Evolutionary conservation across 2,329 filamentous ascomycete species (phyloP), one percentile per base, ranked within the genome.

Genomic region (Stemphylium beticola): DNA sequence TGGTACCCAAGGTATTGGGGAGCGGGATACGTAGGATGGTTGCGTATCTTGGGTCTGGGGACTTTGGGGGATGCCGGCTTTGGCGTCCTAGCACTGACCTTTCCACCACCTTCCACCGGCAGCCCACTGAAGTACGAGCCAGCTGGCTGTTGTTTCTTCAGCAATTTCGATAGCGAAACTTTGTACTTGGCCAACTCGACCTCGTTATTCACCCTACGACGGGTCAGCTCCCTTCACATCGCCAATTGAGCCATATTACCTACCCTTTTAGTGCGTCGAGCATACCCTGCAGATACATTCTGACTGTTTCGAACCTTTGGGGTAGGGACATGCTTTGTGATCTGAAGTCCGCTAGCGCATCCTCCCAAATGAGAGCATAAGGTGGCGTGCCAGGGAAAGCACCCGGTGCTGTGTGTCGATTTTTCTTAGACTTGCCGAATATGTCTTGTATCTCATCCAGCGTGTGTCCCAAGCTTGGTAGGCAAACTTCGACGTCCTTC

Each of bases 311-410:
- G 29, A 87, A 67, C 20, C 83, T 78, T 32, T 76, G 72, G 10
- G 74, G 68, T 31, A 87, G 67, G 8, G 76, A 70, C 42, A 78
- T 77, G 4, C 79, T 75, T 63, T 84, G 77, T 11, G 72, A 64
- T 55, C 75, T 76, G 59, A 85, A 79, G 44, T 77, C 76, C 11
- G 73, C 64, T 55, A 76, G 73, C 31, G 85, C 69, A 40, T 81
- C 77, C 33, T 77, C 69, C 84, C 84, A 87, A 24, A 81, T 78
- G 24, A 76, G 72, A 51, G 77, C 74, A 62, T 82, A 82, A 26
- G 76, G 66, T 36, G 75, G 71, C 38, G 70, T 74, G 24, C 74
- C 74, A 31, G 72, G 72, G 48, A 73, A 75, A 18, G 73, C 72
- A 64, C 67, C 64, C 55, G 73, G 73, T 43, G 64, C 60, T 29